Conservation (phyloP, 164 flowering plant genomes). For the Vitis labrusca region DNA sequence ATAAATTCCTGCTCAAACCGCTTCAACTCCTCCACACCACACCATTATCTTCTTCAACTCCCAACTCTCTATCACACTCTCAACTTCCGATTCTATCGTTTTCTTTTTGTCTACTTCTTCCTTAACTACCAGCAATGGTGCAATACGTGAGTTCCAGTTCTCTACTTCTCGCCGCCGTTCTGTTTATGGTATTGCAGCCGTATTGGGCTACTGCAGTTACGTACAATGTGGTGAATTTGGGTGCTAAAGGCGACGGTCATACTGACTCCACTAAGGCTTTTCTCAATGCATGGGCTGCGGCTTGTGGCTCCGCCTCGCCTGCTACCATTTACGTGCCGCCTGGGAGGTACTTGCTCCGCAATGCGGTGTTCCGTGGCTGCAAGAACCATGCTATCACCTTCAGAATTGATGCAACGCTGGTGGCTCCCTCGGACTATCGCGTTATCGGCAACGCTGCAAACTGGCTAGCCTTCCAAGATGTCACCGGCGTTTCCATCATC, state of each 20-base stretch:
- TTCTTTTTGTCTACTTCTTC: too few relatives aligned
- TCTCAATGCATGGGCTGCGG: slow-evolving; percentile 43
- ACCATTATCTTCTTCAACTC: too few relatives aligned
- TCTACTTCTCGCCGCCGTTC: too few relatives aligned
- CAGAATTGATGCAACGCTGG: slow-evolving; percentile 50
- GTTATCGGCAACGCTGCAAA: slow-evolving; percentile 28
- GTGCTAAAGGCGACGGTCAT: slow-evolving; percentile 54
- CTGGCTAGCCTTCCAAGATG: slow-evolving; percentile 41
- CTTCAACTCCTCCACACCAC: too few relatives aligned
- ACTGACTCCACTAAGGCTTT: slow-evolving; percentile 53
- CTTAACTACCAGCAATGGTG: too few relatives aligned
- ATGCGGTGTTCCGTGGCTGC: slow-evolving; percentile 40
- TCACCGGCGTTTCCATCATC: slow-evolving; percentile 31
- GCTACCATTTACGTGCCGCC: slow-evolving; percentile 46
- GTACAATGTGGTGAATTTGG: slow-evolving; percentile 39
- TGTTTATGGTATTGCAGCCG: too few relatives aligned
- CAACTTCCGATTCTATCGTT: too few relatives aligned
- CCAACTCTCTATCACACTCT: too few relatives aligned
- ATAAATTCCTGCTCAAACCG: too few relatives aligned
- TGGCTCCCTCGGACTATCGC: slow-evolving; percentile 51
- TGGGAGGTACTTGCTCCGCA: slow-evolving; percentile 37
- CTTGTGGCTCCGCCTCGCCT: slow-evolving; percentile 36
- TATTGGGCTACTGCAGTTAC: too few relatives aligned
- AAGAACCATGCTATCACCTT: slow-evolving; percentile 34
- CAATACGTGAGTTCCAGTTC: too few relatives aligned